Evolutionary conservation across 2,329 filamentous ascomycete genomes (phyloP).

Genomic region (Hypoxylon sp.): DNA sequence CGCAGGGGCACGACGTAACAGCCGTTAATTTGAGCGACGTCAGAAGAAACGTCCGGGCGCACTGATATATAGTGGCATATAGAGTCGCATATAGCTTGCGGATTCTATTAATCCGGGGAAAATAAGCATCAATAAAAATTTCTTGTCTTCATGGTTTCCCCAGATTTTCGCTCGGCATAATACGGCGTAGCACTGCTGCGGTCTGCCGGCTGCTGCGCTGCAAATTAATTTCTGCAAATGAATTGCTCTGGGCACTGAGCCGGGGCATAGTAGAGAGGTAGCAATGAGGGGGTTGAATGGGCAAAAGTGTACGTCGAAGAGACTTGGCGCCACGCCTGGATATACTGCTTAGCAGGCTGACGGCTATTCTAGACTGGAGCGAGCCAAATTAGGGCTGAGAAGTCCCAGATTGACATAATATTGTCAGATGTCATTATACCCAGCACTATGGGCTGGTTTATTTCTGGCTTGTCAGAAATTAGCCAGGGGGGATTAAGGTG

Average conservation of each 20-base stretch:
- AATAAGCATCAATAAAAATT: conserved; percentile 26
- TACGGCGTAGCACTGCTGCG: conserved; percentile 14
- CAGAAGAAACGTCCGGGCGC: conserved; percentile 4
- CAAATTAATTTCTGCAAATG: conserved; percentile 35
- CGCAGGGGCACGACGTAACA: conserved; percentile 13
- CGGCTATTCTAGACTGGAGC: conserved; percentile 11
- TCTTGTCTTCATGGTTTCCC: conserved; percentile 36
- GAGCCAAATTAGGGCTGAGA: conserved; percentile 21
- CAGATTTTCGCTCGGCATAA: conserved; percentile 38
- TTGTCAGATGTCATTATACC: neutral
- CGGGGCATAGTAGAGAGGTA: neutral
- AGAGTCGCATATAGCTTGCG: conserved; percentile 1
- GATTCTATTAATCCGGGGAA: conserved; percentile 33
- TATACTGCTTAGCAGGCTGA: conserved; percentile 6
- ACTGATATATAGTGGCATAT: conserved; percentile 1
- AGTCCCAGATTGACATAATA: conserved; percentile 7
- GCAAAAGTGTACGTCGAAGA: conserved; percentile 32
- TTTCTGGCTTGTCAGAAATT: neutral
- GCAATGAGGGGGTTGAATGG: conserved; percentile 31
- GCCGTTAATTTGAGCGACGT: conserved; percentile 24
- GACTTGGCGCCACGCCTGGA: conserved; percentile 20
- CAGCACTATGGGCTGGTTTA: neutral
- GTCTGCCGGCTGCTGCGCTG: conserved; percentile 19
- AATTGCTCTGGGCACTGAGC: conserved; percentile 11
- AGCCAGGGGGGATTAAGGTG: conserved; percentile 1